Conservation (phyloP, 1,284 basidiomycete species). For the Ganoderma boninense region DNA sequence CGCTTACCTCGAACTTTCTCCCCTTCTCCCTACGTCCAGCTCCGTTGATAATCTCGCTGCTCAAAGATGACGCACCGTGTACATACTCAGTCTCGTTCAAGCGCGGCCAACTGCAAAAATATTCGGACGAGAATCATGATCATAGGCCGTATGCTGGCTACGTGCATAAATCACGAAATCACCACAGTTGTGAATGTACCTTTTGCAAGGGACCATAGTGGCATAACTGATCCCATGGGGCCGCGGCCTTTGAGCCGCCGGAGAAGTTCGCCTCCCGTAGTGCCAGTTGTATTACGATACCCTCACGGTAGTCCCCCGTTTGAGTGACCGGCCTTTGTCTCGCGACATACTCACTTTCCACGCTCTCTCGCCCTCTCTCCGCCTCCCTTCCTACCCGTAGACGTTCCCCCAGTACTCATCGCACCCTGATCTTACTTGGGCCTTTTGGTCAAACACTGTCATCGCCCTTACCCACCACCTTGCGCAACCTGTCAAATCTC, state of each 20-base stretch:
- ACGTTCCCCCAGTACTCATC: neutral
- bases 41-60: too few species aligned
- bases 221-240: too few species aligned
- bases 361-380: conserved; percentile 13
- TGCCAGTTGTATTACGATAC: conserved; percentile 9
- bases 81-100: too few species aligned
- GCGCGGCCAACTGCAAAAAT: too few species aligned
- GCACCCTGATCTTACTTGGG: neutral
- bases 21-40: too few species aligned
- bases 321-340: conserved; percentile 9
- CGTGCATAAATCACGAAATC: too few species aligned
- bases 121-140: too few species aligned
- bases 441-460: neutral
- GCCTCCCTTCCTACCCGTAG: neutral
- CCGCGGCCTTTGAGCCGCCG: conserved; percentile 3
- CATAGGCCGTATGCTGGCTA: too few species aligned
- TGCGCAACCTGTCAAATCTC: conserved; percentile 1
- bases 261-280: conserved; percentile 13
- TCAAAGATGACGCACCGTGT: too few species aligned
- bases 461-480: conserved; percentile 1
- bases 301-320: conserved; percentile 20
- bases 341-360: conserved; percentile 16
- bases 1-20: too few species aligned
- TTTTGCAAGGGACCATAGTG: too few species aligned
- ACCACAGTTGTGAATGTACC: too few species aligned